Evolutionary conservation across 73 alveolate genomes (phyloP), one percentile per base, ranked within the genome.

Genomic region (Blepharisma stoltei): DNA sequence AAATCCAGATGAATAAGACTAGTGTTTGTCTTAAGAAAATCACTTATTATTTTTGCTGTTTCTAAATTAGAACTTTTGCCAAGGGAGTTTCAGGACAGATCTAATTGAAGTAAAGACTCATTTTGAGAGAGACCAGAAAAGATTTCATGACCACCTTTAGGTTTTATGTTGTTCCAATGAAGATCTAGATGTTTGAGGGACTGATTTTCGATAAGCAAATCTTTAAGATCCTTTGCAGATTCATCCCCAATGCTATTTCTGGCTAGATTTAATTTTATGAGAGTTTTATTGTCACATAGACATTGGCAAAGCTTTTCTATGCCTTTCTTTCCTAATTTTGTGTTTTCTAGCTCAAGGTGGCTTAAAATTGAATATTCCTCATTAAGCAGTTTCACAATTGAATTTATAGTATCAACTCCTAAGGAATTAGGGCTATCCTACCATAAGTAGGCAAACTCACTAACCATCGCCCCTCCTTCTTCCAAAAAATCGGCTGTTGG

Each of bases 1-100:
- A 86, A 73, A 69, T 86, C 94, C 77, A 86, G 77, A 86, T 86
- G 94, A 20, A 21, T 43, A 9, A 69, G 55, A 1, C 8, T 43
- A 14, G 69, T n/a, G 4, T 69, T 69, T 38, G 18, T 8, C 60
- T 69, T 69, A 7, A 69, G n/a, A 46, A n/a, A 25, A 9, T 69
- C 27, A 9, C 76, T 9, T 69, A 69, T 69, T n/a, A 18, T 14
- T 38, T 69, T 43, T 18, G 79, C 79, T 1, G 65, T n/a, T 38
- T 7, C 14, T 18, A 14, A 14, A 11, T 25, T n/a, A 52, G 67
- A 20, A 52, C 41, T 32, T 60, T 25, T 60, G 46, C 73, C 73
- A 14, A 60, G 14, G 14, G 73, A 60, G 41, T 69, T 69, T 53
- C 79, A 69, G 5, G 45, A 14, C n/a, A 69, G 14, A 43, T 69